Evolutionary conservation across 1,284 basidiomycete species (phyloP), one percentile per base, ranked within the genome.

Genomic region (Meira nashicola): DNA sequence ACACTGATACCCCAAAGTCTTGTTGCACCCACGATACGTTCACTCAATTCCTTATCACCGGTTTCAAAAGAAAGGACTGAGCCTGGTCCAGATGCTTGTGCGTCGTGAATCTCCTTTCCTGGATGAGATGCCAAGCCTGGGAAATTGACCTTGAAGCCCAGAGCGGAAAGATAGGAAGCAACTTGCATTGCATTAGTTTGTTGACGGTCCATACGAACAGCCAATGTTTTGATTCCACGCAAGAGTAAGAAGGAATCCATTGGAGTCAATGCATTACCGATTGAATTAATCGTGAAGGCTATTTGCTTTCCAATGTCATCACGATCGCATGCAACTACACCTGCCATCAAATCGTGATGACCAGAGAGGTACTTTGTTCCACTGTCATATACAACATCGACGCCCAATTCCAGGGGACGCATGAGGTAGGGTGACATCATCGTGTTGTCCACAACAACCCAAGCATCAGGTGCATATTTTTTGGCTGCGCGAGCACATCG

Each of bases 381-480:
- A 62, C 91, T 94, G 80, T 99, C 95, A 77, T 98, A 98, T 15
- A 96, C 93, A 54, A 98, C 86, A 76, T 99, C 95, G 49, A 89
- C 91, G 28, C 95, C 95, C 63, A 95, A 87, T 76, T 97, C 92
- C 54, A 98, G 84, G 1, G 95, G 95, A 57, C 93, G 83, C 80
- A 96, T 93, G 17, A 98, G 84, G 80, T 97, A 98, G 10, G 95
- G 95, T 74, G 92, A 96, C 93, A 98, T 96, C 95, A 98, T 98
- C 65, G 95, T 98, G 80, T 99, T 99, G 80, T 99, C 95, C n/a
- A 62, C 60, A 4, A 77, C 74, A 10, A 76, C 68, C 14, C 76
- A 54, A 3, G 75, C 75, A 39, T 76, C 71, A n/a, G 74, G 74
- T 2, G 67, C 68, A 58, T 67, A 70, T 55, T 65, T 63, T 47